Evolutionary conservation across 257 asterid genomes (phyloP), one percentile per base, ranked within the genome.

Genomic region (Fraxinus quadrangulata): DNA sequence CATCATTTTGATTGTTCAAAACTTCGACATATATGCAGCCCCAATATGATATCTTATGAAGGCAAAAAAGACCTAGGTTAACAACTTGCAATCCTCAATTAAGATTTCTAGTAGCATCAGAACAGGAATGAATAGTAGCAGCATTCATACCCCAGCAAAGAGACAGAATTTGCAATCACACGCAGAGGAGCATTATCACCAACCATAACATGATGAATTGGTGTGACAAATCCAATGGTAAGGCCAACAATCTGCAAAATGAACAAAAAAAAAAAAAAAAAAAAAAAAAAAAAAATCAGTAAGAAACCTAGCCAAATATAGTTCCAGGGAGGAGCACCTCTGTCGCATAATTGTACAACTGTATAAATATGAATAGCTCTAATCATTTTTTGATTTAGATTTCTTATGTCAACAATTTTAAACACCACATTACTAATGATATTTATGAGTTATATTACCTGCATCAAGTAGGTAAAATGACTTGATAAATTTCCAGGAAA

Each of bases 181-280:
- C 75, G 88, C 37, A 84, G 82, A 23, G 85, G 82, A 81, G 88
- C 85, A 68, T 61, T 31, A 2, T 82, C 75, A 14, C 78, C 85
- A 59, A 76, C 82, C 69, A 81, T 0, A 71, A 84, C 2, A 51
- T 77, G 65, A 69, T 82, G 77, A 45, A 84, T 76, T 12, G 88
- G 88, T 30, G 84, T 47, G 51, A 81, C 19, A 24, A 73, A 73
- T 13, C 80, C 83, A 24, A 84, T 79, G 40, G 76, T 51, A 47
- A 84, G 79, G 67, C 88, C 88, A 21, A 81, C 73, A 30, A 84
- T 77, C 88, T 84, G 67, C 54, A n/a, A 28, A 28, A 78, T 10
- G 67, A 5, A 11, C 21, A 33, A 33, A 30, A 33, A 4, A 33
- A 33, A 30, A 42, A 23, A 10, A 56, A 6, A 30, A 42, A 23